Percentiles rank a stretch among this genome's conserved stretches.
Evolutionary conservation across 1,284 basidiomycete species (phyloP).

Genomic region (Wallemia mellicola): DNA sequence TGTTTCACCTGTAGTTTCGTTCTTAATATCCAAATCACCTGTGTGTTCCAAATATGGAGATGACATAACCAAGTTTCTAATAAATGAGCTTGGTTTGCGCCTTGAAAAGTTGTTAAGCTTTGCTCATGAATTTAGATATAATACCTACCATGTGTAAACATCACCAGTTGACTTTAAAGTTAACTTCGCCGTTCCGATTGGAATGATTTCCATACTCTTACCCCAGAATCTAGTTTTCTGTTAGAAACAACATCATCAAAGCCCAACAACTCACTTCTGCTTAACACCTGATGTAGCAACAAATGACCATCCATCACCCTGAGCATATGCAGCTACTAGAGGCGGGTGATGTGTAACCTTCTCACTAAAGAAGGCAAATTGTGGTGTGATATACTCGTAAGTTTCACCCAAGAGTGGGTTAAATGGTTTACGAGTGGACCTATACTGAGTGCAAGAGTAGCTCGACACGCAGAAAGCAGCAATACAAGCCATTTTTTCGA

Average conservation of each 20-base stretch:
- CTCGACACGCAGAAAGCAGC: slow-evolving; percentile 12
- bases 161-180: slow-evolving; percentile 9
- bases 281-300: slow-evolving; percentile 39
- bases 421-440: slow-evolving; percentile 14
- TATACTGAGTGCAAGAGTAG: slow-evolving; percentile 12
- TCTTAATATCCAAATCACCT: slow-evolving; percentile 41
- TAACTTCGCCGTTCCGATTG: slow-evolving; percentile 33
- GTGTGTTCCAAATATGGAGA: slow-evolving; percentile 59
- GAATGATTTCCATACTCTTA: slow-evolving; percentile 54
- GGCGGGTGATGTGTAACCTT: slow-evolving; percentile 60
- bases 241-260: slow-evolving; percentile 20
- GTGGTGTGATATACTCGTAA: slow-evolving; percentile 11
- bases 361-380: slow-evolving; percentile 42
- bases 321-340: slow-evolving; percentile 51
- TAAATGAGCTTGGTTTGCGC: slow-evolving; percentile 58
- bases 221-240: slow-evolving; percentile 16
- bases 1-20: slow-evolving; percentile 22
- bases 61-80: slow-evolving; percentile 64
- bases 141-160: slow-evolving; percentile 6
- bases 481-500: slow-evolving; percentile 11
- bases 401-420: slow-evolving; percentile 15
- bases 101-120: slow-evolving; percentile 15
- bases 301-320: slow-evolving; percentile 43
- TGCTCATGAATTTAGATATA: neutral
- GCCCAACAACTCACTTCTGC: slow-evolving; percentile 76